Percentiles rank a stretch among this genome's conserved stretches.
phyloP scores from a whole-genome alignment of 768 basidiomycete species.

The Cyclocybe cylindracea region DNA sequence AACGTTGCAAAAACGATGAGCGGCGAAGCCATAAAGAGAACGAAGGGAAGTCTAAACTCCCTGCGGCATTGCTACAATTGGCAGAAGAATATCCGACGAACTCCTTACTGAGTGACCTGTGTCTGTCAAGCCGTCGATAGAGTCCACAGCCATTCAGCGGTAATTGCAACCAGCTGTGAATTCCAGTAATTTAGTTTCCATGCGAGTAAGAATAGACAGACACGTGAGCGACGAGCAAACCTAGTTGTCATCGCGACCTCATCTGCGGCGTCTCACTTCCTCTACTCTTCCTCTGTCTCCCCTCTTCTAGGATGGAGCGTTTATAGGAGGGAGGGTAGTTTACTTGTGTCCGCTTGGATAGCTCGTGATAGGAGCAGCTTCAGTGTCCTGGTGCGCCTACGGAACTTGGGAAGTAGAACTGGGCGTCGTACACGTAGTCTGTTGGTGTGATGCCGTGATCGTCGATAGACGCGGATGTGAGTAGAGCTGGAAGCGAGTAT shows the following conservation, averaged over 20 bases:
- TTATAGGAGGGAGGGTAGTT: no score
- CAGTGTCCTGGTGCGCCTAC: no score
- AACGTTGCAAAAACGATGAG: conserved; percentile 9
- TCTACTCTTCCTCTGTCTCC: no score
- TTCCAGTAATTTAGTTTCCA: background rate
- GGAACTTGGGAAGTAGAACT: no score
- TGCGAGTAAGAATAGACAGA: no score
- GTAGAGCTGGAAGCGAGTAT: conserved; percentile 82
- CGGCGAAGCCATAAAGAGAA: background rate
- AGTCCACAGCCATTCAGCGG: conserved; percentile 72
- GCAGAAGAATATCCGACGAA: conserved; percentile 85
- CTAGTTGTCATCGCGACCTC: conserved; percentile 54
- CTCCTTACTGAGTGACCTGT: conserved; percentile 59
- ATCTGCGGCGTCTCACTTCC: conserved; percentile 29
- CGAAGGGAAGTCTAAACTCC: conserved; percentile 22
- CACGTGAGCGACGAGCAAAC: conserved; percentile 58
- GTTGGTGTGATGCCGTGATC: conserved; percentile 42
- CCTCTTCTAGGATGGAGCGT: no score
- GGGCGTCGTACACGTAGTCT: no score
- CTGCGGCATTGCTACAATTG: conserved; percentile 89
- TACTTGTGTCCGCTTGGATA: no score
- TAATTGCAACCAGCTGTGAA: conserved; percentile 56
- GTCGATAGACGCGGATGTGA: conserved; percentile 73
- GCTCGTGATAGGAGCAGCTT: no score
- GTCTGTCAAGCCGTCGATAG: conserved; percentile 73